A percentile compares a stretch with the other conserved stretches of the same genome.
Conservation (phyloP, 2,329 filamentous ascomycete genomes). For the Colletotrichum sp. region DNA sequence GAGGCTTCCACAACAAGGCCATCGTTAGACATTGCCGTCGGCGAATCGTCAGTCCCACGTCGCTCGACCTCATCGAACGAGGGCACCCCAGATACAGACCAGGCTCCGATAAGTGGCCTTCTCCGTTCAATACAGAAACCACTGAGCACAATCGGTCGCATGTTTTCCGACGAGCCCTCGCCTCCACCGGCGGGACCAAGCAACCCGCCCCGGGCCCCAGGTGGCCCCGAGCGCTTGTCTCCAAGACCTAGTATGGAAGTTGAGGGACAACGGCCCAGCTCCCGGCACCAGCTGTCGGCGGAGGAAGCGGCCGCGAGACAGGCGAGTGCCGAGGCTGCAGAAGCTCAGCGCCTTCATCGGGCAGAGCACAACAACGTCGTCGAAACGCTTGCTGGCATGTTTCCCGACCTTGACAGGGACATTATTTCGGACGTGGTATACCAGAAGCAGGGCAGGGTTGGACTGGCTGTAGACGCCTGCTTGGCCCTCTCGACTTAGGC, state of each 20-base stretch:
- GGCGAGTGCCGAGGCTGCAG: constrained; percentile 86
- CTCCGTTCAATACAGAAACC: constrained; percentile 91
- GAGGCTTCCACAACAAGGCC: constrained; percentile 49
- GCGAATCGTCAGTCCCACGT: constrained; percentile 47
- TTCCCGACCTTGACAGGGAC: constrained; percentile 91
- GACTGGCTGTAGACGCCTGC: constrained; percentile 85
- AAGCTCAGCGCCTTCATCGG: constrained; percentile 81
- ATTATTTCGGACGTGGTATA: constrained; percentile 97
- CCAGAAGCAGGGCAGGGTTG: constrained; percentile 91
- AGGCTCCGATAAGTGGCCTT: constrained; percentile 81
- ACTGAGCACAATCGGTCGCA: constrained; percentile 88
- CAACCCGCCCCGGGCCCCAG: constrained; percentile 41
- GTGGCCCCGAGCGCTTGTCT: constrained; percentile 35
- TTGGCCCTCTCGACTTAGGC: constrained; percentile 65
- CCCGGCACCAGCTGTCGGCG: constrained; percentile 59
- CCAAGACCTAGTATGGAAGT: constrained; percentile 34
- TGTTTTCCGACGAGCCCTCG: constrained; percentile 77
- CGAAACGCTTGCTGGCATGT: constrained; percentile 95
- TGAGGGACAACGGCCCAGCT: constrained; percentile 24
- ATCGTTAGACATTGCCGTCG: constrained; percentile 22
- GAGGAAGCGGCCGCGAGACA: constrained; percentile 91
- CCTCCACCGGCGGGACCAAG: constrained; percentile 31
- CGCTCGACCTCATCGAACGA: constrained; percentile 61
- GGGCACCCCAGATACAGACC: constrained; percentile 58
- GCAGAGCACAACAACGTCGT: constrained; percentile 91